Base-by-base conservation (phyloP, 371 early-diverging fungal genomes). In the Gilbertella persicaria region DNA sequence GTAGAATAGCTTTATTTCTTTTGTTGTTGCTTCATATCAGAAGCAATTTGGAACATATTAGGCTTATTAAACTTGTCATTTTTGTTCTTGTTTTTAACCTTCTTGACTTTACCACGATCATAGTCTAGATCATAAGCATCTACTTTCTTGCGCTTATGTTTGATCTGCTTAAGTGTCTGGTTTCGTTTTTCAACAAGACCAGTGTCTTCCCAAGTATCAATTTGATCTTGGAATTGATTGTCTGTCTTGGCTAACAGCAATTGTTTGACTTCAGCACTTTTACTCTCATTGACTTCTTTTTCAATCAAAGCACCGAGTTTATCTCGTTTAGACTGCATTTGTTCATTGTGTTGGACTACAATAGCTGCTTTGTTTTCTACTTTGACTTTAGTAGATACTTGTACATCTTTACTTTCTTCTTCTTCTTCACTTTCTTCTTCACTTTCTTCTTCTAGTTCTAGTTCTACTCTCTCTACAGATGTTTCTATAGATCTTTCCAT, bases 51-150 rank as follows among this genome's bases (percentile, higher is more conserved):
- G 49, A 78, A 78, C 35, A 69, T 21, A 50, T 78, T 78, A 7
- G 72, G 70, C 20, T 68, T 58, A 13, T 60, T 52, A 41, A 78
- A 78, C 39, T 66, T 67, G 16, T 72, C 67, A 5, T 48, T 45
- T 23, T 66, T 58, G 63, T 83, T 79, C 68, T 84, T 81, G 56
- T 69, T 73, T 64, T 87, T 88, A 53, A 87, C 71, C 76, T 90
- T 91, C 61, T 90, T 90, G 38, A 79, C 64, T 58, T 86, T 87
- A 29, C 90, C 90, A 33, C 87, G 87, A 65, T 91, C 91, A 56
- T 91, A 91, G 10, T 90, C 91, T 4, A 84, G 65, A 60, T 91
- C 88, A 41, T 84, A 83, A 4, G 51, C 57, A 54, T 87, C 86
- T 0, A 85, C 82, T 53, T 79, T 80, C 54, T 80, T 80, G 37